Conservation (phyloP, 768 basidiomycete genomes). For the Obba rivulosa region DNA sequence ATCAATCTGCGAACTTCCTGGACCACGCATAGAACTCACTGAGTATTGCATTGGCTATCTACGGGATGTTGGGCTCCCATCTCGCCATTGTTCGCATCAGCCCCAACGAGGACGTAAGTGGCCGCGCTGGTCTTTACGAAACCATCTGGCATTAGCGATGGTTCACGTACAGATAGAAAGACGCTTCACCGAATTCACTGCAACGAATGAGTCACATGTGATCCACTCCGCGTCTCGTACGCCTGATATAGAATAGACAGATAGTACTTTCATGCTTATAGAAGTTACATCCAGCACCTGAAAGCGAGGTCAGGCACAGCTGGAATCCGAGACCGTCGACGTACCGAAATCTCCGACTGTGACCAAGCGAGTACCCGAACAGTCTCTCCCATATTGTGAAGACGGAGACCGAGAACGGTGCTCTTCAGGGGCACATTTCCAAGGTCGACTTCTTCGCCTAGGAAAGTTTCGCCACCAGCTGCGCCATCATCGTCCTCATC, state of each 20-base stretch:
- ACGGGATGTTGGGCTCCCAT: not conserved
- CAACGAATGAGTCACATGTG: constrained; percentile 10
- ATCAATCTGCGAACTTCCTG: not conserved
- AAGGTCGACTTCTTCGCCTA: constrained; percentile 28
- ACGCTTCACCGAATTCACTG: constrained; percentile 15
- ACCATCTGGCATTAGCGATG: not conserved
- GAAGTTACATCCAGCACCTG: not conserved
- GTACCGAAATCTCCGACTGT: constrained; percentile 15
- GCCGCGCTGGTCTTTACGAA: constrained; percentile 17
- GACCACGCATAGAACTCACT: not conserved
- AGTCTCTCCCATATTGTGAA: constrained; percentile 35
- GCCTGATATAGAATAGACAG: constrained; percentile 1
- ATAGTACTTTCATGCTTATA: not conserved
- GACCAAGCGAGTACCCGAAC: constrained; percentile 15
- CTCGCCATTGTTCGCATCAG: constrained; percentile 18
- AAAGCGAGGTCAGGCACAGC: not conserved
- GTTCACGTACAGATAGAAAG: not conserved
- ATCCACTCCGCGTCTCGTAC: constrained; percentile 14
- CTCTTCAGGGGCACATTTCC: constrained; percentile 29
- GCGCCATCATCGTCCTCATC: constrained; percentile 17
- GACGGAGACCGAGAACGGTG: constrained; percentile 20
- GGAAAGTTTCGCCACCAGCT: not conserved
- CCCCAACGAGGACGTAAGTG: constrained; percentile 8
- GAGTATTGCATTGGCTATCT: not conserved
- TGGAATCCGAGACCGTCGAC: not conserved